These are phyloP conservation scores for Lagerstroemia speciosa DNA, from an alignment of 345 rosid species.

Conservation along the genomic window DNA sequence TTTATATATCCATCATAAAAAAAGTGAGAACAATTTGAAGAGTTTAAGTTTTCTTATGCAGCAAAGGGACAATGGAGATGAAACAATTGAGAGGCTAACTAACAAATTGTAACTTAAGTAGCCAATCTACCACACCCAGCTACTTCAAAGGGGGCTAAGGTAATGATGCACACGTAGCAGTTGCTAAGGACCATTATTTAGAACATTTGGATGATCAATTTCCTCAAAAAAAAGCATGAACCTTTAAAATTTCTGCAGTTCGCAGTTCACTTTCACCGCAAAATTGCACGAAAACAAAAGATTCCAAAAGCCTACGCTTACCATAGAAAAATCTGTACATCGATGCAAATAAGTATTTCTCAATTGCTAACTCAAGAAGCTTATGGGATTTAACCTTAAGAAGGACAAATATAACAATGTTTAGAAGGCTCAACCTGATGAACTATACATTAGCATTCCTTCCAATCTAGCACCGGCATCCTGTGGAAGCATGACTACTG, in stretches of 20 bases:
- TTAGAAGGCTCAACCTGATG: slow-evolving; percentile 39
- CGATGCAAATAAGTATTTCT: neutral
- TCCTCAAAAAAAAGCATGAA: neutral
- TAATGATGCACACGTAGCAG: no score
- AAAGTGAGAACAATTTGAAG: neutral
- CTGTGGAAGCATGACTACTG: slow-evolving; percentile 90
- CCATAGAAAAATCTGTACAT: neutral
- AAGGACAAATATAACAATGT: neutral
- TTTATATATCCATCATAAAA: neutral
- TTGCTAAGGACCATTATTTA: no score
- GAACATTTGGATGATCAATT: neutral
- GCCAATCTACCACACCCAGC: neutral
- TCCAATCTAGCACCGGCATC: slow-evolving; percentile 87
- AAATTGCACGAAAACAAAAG: no score
- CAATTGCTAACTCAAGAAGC: neutral
- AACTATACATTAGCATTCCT: slow-evolving; percentile 46
- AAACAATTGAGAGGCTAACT: neutral
- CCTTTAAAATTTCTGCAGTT: neutral
- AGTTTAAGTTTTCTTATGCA: neutral
- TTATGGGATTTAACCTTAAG: neutral
- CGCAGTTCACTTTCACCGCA: neutral
- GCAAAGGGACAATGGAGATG: neutral
- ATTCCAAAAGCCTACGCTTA: neutral
- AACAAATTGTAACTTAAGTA: neutral
- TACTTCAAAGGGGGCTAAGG: neutral